Base-by-base conservation (phyloP, 345 rosid genomes). In the Lumnitzera racemosa region DNA sequence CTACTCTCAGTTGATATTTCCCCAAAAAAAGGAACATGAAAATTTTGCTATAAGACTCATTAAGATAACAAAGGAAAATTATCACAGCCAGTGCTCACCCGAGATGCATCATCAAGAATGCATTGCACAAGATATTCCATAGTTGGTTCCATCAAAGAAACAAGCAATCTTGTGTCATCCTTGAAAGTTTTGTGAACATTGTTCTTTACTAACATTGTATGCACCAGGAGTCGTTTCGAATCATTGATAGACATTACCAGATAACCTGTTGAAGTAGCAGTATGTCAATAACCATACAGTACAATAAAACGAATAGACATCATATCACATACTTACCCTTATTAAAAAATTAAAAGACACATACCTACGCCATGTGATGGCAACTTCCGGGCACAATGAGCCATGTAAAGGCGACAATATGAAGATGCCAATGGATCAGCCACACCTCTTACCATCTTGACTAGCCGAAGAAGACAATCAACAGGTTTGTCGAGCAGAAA, bases 371-470 rank as follows among this genome's bases (percentile, higher is more conserved):
- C 83, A 63, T 61, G 61, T 24, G 76, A 67, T 20, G 78, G 87
- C 15, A 86, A 74, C 77, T 84, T 84, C 70, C 69, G 73, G 51
- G 90, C 86, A 67, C 87, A 75, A 67, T 81, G 85, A 63, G 75
- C 89, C 83, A 89, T 69, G 71, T 86, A 89, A 46, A 91, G 78
- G 59, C 81, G 86, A 66, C 92, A 91, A 66, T 89, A 91, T 25
- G 87, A 60, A 74, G 90, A 86, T 65, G 90, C 86, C 66, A 91
- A 61, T 43, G 96, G 92, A 86, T 89, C 90, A 61, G 84, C 95
- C 65, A 91, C 43, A 51, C 96, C 98, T 74, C 98, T 83, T 63
- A 73, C 77, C 98, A 89, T 89, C 81, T 73, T 80, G 56, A 84
- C 81, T 62, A 91, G 65, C 51, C 92, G 90, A 61, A 77, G 82